Evolutionary conservation across 257 asterid species (phyloP).

Genomic region (Ophiorrhiza pumila): DNA sequence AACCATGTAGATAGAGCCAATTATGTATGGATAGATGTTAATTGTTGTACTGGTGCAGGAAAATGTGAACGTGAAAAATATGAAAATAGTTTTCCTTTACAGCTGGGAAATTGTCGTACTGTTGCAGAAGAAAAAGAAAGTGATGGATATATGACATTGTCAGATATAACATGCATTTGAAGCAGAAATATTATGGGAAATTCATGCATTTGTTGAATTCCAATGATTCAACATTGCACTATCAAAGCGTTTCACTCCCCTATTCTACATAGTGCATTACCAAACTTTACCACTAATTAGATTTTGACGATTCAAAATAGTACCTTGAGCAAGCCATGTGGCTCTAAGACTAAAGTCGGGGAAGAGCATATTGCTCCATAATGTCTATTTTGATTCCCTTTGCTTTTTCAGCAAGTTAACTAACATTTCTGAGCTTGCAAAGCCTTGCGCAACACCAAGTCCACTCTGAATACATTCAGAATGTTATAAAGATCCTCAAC

Average conservation of each 20-base stretch:
- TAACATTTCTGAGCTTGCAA: conserved; percentile 69
- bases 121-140: background rate
- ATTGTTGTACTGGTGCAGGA: no score
- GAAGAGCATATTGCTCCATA: conserved; percentile 97
- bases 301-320: background rate
- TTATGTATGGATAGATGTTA: no score
- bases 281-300: background rate
- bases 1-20: background rate
- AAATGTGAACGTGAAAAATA: background rate
- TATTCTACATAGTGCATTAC: background rate
- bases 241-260: no score
- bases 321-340: conserved; percentile 88
- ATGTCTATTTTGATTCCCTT: conserved; percentile 53
- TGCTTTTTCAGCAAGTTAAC: conserved; percentile 76
- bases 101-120: no score
- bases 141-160: background rate
- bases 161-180: background rate
- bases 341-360: conserved; percentile 86
- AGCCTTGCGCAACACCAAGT: conserved; percentile 91
- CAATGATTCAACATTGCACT: background rate
- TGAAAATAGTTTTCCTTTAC: background rate
- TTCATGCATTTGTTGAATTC: background rate
- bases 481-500: background rate
- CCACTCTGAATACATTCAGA: conserved; percentile 58
- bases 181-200: background rate